Evolutionary conservation across 257 asterid genomes (phyloP).

Genomic region (Echites panduratus): DNA sequence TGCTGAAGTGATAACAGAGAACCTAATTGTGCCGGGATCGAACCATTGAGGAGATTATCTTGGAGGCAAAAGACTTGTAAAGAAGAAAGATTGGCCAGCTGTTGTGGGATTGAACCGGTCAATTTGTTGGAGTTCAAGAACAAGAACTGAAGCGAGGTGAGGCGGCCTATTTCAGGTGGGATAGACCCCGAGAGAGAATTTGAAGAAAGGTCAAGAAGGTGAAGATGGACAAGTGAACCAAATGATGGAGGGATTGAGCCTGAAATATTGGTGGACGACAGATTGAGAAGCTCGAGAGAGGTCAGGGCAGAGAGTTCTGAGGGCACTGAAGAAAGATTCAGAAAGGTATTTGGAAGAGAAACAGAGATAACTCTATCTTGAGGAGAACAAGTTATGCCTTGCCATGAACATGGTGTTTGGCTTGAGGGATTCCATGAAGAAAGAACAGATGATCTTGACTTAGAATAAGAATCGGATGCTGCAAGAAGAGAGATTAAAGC

Average conservation of each 20-base stretch:
- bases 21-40: constrained; percentile 66
- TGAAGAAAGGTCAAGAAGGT: constrained; percentile 67
- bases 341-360: constrained; percentile 72
- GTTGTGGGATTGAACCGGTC: constrained; percentile 62
- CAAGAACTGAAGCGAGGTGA: constrained; percentile 58
- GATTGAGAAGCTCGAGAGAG: constrained; percentile 76
- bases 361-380: constrained; percentile 73
- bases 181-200: constrained; percentile 59
- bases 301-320: constrained; percentile 59
- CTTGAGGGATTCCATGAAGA: constrained; percentile 74
- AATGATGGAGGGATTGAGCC: constrained; percentile 67
- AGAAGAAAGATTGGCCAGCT: constrained; percentile 58
- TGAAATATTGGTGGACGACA: constrained; percentile 80
- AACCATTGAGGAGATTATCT: constrained; percentile 73
- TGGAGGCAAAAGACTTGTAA: constrained; percentile 73
- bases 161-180: constrained; percentile 58
- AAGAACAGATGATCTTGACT: constrained; percentile 50
- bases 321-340: constrained; percentile 76
- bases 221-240: constrained; percentile 52
- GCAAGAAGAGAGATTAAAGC: constrained; percentile 77
- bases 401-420: constrained; percentile 88
- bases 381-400: constrained; percentile 88
- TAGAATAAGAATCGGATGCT: constrained; percentile 46
- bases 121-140: constrained; percentile 65
- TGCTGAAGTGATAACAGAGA: constrained; percentile 61